Evolutionary conservation across 306 rosid species (phyloP).

Genomic region (Trifolium pratense): DNA sequence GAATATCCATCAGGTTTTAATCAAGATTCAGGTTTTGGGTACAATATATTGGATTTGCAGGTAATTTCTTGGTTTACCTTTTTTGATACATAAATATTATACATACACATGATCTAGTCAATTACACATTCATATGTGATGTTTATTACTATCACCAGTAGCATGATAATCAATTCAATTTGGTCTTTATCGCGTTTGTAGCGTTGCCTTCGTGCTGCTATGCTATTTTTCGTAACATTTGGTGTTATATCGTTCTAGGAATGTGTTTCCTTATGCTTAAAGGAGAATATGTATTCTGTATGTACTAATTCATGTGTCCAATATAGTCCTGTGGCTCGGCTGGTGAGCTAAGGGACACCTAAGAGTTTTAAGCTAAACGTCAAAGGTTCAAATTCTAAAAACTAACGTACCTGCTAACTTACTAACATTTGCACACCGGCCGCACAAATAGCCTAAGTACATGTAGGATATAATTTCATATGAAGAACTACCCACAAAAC

Average conservation of each 20-base stretch:
- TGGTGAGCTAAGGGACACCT: no score
- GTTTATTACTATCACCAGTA: no score
- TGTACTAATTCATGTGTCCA: background rate
- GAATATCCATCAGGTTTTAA: conserved; percentile 58
- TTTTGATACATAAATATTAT: background rate
- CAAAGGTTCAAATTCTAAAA: no score
- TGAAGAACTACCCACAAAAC: no score
- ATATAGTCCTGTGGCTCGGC: no score
- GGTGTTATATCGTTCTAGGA: background rate
- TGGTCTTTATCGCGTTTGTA: background rate
- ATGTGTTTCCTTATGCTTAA: background rate
- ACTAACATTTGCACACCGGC: no score
- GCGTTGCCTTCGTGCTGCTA: no score
- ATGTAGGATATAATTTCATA: no score
- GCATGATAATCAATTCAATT: background rate
- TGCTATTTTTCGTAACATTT: no score
- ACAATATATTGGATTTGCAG: conserved; percentile 84
- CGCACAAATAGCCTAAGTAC: no score
- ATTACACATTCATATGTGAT: background rate
- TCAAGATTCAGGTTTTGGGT: conserved; percentile 59
- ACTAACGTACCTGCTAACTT: background rate
- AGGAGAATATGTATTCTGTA: no score
- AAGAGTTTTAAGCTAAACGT: no score
- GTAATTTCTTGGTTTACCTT: background rate
- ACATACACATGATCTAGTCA: background rate